Percentiles rank a stretch among this genome's conserved stretches.
These are phyloP conservation scores for Escovopsis weberi DNA, from an alignment of 2,329 filamentous ascomycete species.

Conservation along the genomic window DNA sequence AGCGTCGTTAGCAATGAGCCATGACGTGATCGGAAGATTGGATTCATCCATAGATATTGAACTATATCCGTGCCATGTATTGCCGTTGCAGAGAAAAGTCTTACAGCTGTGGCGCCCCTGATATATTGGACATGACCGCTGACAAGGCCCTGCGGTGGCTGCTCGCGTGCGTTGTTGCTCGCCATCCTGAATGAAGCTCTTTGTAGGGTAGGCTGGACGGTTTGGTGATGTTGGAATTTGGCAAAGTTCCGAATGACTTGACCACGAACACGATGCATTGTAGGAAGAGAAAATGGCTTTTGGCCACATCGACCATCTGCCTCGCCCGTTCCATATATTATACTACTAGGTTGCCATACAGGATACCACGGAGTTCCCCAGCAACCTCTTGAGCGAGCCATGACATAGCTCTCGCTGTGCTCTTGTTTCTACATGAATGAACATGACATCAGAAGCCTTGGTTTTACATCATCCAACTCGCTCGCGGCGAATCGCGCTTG, in stretches of 20 bases:
- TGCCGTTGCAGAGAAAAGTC: not conserved
- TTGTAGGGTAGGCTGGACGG: conserved; percentile 1
- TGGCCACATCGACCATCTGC: no score
- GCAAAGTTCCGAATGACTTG: not conserved
- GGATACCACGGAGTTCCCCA: not conserved
- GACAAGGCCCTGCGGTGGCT: conserved; percentile 43
- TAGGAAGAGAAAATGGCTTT: not conserved
- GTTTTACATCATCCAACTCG: no score
- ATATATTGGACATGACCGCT: conserved; percentile 51
- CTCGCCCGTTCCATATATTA: no score
- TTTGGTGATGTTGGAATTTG: not conserved
- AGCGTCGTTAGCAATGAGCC: not conserved
- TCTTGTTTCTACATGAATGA: no score
- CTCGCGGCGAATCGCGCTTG: no score
- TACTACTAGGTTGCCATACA: not conserved
- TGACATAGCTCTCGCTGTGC: no score
- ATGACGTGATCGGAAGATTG: no score
- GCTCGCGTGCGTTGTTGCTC: conserved; percentile 14
- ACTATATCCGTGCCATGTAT: no score
- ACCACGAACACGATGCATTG: not conserved
- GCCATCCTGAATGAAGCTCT: conserved; percentile 11
- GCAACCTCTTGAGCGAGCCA: no score
- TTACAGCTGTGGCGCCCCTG: conserved; percentile 52
- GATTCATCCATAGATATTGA: no score
- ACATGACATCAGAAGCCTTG: no score